Percentiles rank a stretch among this genome's conserved stretches.
Conservation (phyloP, 768 basidiomycete species). For the Boletus barrowsii region DNA sequence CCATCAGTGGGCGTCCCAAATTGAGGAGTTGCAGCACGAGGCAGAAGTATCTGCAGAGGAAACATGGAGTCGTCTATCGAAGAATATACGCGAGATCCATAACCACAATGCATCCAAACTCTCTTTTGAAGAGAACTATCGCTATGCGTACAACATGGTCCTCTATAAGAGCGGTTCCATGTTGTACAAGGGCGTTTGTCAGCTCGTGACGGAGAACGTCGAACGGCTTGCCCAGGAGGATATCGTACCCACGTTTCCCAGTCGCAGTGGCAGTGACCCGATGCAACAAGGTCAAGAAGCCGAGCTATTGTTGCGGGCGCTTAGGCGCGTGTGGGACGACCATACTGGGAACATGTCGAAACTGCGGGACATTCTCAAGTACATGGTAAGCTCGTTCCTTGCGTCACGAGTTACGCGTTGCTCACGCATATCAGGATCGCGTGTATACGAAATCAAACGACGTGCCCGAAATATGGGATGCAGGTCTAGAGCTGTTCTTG, state of each 20-base stretch:
- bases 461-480: constrained; percentile 77
- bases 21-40: constrained; percentile 51
- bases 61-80: constrained; percentile 76
- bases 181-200: constrained; percentile 82
- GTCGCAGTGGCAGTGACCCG: constrained; percentile 60
- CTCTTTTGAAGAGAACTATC: constrained; percentile 90
- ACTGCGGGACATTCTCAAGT: constrained; percentile 85
- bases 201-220: constrained; percentile 80
- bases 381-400: constrained; percentile 68
- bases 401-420: neutral
- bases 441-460: constrained; percentile 74
- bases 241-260: constrained; percentile 82
- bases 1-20: neutral
- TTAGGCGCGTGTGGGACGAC: constrained; percentile 90
- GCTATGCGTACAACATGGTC: constrained; percentile 94
- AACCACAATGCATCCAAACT: constrained; percentile 88
- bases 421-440: constrained; percentile 65
- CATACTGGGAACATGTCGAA: constrained; percentile 87
- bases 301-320: constrained; percentile 78
- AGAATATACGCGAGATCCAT: constrained; percentile 92
- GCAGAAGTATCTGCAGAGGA: constrained; percentile 75
- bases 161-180: constrained; percentile 79
- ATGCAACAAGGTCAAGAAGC: constrained; percentile 79
- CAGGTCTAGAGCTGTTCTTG: constrained; percentile 81
- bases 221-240: constrained; percentile 70